Conservation (phyloP, 2,329 filamentous ascomycete genomes). For the Colletotrichum falcatum region DNA sequence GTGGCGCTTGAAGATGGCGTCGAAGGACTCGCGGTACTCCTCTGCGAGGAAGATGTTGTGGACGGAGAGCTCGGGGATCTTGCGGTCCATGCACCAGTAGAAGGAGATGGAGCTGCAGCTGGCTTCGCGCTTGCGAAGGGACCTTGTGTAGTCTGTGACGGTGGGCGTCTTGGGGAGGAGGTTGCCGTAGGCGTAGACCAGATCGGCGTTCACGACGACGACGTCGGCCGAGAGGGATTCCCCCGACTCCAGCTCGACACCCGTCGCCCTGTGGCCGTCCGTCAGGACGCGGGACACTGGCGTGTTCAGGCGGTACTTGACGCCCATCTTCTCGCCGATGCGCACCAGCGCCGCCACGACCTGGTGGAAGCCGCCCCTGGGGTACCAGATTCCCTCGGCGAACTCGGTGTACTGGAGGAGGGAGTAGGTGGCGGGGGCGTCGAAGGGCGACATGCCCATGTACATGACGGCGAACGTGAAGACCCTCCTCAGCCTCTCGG, state of each 20-base stretch:
- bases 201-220: constrained; percentile 78
- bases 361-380: constrained; percentile 76
- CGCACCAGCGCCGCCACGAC: constrained; percentile 72
- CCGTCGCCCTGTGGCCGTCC: constrained; percentile 65
- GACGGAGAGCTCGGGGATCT: constrained; percentile 71
- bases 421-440: constrained; percentile 80
- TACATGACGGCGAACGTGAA: constrained; percentile 88
- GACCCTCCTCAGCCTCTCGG: constrained; percentile 74
- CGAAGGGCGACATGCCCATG: constrained; percentile 84
- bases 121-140: constrained; percentile 61
- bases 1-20: constrained; percentile 79
- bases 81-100: constrained; percentile 76
- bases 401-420: constrained; percentile 81
- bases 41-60: constrained; percentile 86
- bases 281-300: constrained; percentile 68
- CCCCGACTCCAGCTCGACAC: constrained; percentile 69
- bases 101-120: constrained; percentile 82
- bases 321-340: constrained; percentile 72
- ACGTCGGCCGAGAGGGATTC: constrained; percentile 72
- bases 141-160: constrained; percentile 50
- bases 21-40: constrained; percentile 78
- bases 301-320: constrained; percentile 70
- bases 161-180: constrained; percentile 65
- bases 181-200: constrained; percentile 80
- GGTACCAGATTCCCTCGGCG: constrained; percentile 82